Evolutionary conservation across 2,329 filamentous ascomycete genomes (phyloP), one percentile per base, ranked within the genome.

Genomic region (Sporothrix brunneoviolacea): DNA sequence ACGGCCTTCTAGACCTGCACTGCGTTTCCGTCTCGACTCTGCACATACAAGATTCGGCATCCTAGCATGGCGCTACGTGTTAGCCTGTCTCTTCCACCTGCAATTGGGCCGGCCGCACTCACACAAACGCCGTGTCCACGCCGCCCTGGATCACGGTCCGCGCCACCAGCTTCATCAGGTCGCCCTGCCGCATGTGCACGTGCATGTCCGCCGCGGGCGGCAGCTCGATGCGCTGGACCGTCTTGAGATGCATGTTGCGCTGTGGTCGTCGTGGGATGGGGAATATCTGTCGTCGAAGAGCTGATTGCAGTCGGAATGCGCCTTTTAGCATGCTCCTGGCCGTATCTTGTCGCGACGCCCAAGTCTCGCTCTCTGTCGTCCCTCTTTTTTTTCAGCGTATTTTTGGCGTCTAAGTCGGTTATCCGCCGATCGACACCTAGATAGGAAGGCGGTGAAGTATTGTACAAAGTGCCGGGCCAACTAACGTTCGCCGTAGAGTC

Each of bases 161-260:
- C 39, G 68, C 69, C 19, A 78, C 75, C 30, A 74, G 60, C 53
- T 80, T 70, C 75, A 84, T 82, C 72, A 82, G 77, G 52, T 76
- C 71, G 18, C 77, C 84, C 64, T 88, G 80, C 27, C 84, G 79
- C 58, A 88, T 71, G 65, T 88, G 84, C 59, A 88, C 84, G 60
- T 84, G 81, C 68, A 85, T 80, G 65, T 86, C 83, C 47, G 82
- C 82, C 54, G 80, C 72, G 19, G 82, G 74, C 44, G 81, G 80
- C 60, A 86, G 72, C 69, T 80, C 74, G 38, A 64, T 61, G 30
- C 54, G 60, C 53, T 65, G 36, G 4, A 51, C 33, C 4, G 50
- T 59, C 47, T 61, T 57, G 39, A 67, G 60, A 49, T 60, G 54
- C 64, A 66, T 66, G 40, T 54, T 58, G 15, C 16, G 35, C 19